phyloP scores from a whole-genome alignment of 768 basidiomycete genomes.

The Lentinus brumalis region DNA sequence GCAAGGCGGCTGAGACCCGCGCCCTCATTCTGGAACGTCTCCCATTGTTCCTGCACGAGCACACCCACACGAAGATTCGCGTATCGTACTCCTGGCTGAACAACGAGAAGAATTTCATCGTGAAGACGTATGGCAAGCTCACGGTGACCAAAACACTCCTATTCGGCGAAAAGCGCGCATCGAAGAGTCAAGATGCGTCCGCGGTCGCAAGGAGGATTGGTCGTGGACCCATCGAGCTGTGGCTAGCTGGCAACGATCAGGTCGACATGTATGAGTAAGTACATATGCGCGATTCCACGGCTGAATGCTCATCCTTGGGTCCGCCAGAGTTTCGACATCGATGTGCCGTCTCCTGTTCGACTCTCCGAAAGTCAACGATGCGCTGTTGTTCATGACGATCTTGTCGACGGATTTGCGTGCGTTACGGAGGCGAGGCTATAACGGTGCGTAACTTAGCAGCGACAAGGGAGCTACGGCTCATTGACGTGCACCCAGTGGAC shows the following conservation, averaged over 20 bases:
- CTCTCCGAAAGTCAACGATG: constrained; percentile 80
- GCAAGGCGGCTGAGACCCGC: constrained; percentile 53
- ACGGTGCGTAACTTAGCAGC: constrained; percentile 49
- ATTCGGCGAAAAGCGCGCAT: constrained; percentile 49
- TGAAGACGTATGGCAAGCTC: constrained; percentile 67
- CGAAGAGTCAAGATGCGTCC: constrained; percentile 67
- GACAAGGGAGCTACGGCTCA: constrained; percentile 26
- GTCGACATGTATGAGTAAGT: constrained; percentile 94
- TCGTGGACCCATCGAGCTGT: constrained; percentile 69
- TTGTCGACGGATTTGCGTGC: constrained; percentile 87
- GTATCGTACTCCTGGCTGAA: constrained; percentile 71
- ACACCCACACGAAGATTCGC: constrained; percentile 63
- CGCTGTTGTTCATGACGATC: constrained; percentile 90
- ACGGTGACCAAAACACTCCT: constrained; percentile 61
- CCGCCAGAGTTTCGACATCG: constrained; percentile 74
- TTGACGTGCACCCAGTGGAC: constrained; percentile 60
- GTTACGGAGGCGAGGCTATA: constrained; percentile 82
- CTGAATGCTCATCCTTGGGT: not conserved
- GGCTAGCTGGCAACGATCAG: constrained; percentile 72
- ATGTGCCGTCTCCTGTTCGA: constrained; percentile 81
- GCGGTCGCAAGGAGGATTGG: constrained; percentile 62
- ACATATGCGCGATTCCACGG: not conserved
- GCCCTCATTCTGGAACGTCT: constrained; percentile 77
- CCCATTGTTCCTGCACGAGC: constrained; percentile 91
- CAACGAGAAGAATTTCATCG: constrained; percentile 63